Conservation (phyloP, 805 yeast genomes). For the Lachancea sp. region DNA sequence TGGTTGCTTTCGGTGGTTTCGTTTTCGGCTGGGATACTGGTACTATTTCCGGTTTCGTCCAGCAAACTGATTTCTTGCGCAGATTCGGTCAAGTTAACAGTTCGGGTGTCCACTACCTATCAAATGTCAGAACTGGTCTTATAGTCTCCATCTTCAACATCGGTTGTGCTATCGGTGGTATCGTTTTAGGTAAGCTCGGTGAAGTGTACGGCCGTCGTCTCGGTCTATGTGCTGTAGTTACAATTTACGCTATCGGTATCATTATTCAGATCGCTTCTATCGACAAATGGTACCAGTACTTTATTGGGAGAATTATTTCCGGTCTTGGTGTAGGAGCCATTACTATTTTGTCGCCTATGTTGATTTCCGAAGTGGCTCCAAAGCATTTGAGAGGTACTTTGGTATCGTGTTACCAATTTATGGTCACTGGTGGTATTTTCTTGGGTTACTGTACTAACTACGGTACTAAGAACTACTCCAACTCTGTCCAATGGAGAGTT, state of each 20-base stretch:
- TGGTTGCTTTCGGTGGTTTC: slow-evolving; percentile 37
- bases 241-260: slow-evolving; percentile 60
- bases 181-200: slow-evolving; percentile 49
- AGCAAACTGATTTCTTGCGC: slow-evolving; percentile 44
- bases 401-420: slow-evolving; percentile 63
- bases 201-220: slow-evolving; percentile 59
- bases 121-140: slow-evolving; percentile 49
- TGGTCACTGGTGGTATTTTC: slow-evolving; percentile 67
- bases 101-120: slow-evolving; percentile 41
- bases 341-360: slow-evolving; percentile 68
- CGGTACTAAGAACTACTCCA: slow-evolving; percentile 39
- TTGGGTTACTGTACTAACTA: slow-evolving; percentile 68
- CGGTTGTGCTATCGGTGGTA: slow-evolving; percentile 71
- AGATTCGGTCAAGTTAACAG: slow-evolving; percentile 48
- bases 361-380: slow-evolving; percentile 42
- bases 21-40: slow-evolving; percentile 78
- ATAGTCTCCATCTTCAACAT: slow-evolving; percentile 57
- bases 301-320: slow-evolving; percentile 59
- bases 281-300: slow-evolving; percentile 59
- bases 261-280: slow-evolving; percentile 53
- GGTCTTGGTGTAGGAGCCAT: slow-evolving; percentile 76
- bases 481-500: slow-evolving; percentile 65
- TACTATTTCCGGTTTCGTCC: slow-evolving; percentile 68
- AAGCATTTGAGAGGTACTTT: slow-evolving; percentile 57
- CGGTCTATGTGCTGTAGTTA: slow-evolving; percentile 54